These are phyloP conservation scores for carrot (Daucus carota) DNA, from an alignment of 129 eudicot species.

Conservation along the genomic window DH1_v3.0 NC_030381.2:51614501-51615000, in stretches of 20 bases:
- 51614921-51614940: conserved; percentile 30
- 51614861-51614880: background rate
- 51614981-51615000: background rate
- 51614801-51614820: background rate
- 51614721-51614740: too few species aligned
- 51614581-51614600: background rate
- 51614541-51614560: background rate
- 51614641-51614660: too few species aligned
- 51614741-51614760: too few species aligned
- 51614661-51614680: too few species aligned
- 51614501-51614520: background rate
- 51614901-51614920: background rate
- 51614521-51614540: background rate
- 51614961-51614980: conserved; percentile 16
- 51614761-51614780: too few species aligned
- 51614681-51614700: too few species aligned
- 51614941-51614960: conserved; percentile 36
- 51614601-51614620: background rate
- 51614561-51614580: background rate
- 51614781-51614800: background rate
- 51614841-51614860: background rate
- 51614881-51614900: background rate
- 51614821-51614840: background rate
- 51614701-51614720: too few species aligned
- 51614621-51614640: too few species aligned